Base-by-base conservation (phyloP, 2,329 filamentous ascomycete species). In the Fusarium neocosmosporiellum region DNA sequence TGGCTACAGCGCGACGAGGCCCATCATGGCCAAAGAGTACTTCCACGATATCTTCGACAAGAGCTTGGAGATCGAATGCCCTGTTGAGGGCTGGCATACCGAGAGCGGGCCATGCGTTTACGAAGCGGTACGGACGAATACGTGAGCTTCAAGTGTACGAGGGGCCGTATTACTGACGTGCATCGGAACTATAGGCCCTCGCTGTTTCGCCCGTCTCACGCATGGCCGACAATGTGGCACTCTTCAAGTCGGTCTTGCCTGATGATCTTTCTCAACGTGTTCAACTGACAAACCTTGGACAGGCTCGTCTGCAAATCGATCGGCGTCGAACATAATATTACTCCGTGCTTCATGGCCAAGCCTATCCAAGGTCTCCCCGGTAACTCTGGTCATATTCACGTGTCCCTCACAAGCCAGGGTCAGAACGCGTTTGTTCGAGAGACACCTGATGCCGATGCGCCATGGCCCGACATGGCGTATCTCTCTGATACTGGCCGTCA, bases 311-410 rank as follows among this genome's bases (percentile, higher is more conserved):
- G 41, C 22, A 55, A 55, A 16, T 55, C 50, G 50, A 34, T 55
- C 31, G 50, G 66, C 14, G 65, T 68, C 36, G 50, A 55, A 10
- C 58, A 68, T 14, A 55, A 54, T 11, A 58, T 68, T 11, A 68
- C 66, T 2, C 66, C 66, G 13, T 68, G 66, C 16, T 68, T 68
- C 48, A 65, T 68, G 66, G 66, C 66, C 14, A 68, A 68, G 14
- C 66, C 66, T 4, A 27, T 68, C 6, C 66, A 68, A 5, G 66
- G 66, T 11, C 65, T 68, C 41, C 62, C 66, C 2, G 66, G 66
- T n/a, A 68, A 68, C 29, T 68, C 66, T 7, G 66, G 66, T 1
- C 66, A 68, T 14, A 65, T 66, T 14, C 66, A 68, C 24, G 62
- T 68, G 3, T 68, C 66, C 13, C 27, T 68, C 5, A 68, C 36